Evolutionary conservation across 2,329 filamentous ascomycete genomes (phyloP), one percentile per base, ranked within the genome.

Genomic region (Colletotrichum coccodes): DNA sequence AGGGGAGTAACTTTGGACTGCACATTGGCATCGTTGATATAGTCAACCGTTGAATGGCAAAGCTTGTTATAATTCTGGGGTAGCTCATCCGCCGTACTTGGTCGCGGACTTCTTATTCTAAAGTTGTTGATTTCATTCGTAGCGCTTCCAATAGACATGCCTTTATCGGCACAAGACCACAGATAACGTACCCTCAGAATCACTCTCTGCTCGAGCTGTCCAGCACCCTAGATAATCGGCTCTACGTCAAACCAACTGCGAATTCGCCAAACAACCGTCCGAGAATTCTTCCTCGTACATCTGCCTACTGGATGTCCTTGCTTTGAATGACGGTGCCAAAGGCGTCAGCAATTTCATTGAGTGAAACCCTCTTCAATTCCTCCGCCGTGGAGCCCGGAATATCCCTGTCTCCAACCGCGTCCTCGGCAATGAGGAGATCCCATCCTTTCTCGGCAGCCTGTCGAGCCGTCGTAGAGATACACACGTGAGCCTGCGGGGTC

Each of bases 361-460:
- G 77, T 3, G 82, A 82, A 70, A 86, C 83, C 76, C 78, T 75
- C 0, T 79, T 78, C 28, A 91, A 73, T 59, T 89, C 83, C 14
- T 84, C 82, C 0, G 86, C 89, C 8, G 80, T 79, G 0, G 84
- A 85, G 1, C 89, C 90, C 1, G 90, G 90, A 46, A 92, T 90
- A 74, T 92, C 84, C 8, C 90, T 78, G 76, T 92, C 90, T 0
- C 90, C 90, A 44, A 92, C 85, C 0, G 83, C 89, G 75, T 91
- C 91, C 72, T 86, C 82, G 0, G 84, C 87, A 23, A 92, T 74
- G 1, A 91, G 63, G 32, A 92, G 86, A 74, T 92, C 89, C 74
- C 89, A 92, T 0, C 89, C 91, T 42, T 83, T 80, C 75, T 92
- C 86, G 7, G 79, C 82, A 1, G 82, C 91, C 60, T 89, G 85